Conservation (phyloP, 2,329 filamentous ascomycete species). For the Niveomyces coronatus region DNA sequence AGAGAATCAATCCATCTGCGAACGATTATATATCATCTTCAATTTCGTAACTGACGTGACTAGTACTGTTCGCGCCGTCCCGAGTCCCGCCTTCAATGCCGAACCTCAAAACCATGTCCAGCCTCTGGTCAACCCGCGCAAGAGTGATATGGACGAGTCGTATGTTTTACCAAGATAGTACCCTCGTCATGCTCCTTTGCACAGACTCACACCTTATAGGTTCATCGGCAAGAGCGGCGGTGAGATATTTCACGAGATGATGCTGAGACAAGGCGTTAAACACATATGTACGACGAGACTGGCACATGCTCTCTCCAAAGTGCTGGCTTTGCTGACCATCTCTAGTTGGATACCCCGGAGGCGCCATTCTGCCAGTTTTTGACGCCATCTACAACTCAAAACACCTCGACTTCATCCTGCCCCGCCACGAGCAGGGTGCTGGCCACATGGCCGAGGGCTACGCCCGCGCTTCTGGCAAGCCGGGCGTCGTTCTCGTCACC, state of each 20-base stretch:
- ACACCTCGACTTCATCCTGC: constrained; percentile 93
- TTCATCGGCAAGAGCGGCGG: constrained; percentile 92
- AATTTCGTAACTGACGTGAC: constrained; percentile 11
- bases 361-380: constrained; percentile 94
- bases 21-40: not conserved
- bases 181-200: too few relatives aligned
- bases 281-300: too few relatives aligned
- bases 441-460: constrained; percentile 99
- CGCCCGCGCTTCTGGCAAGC: constrained; percentile 84
- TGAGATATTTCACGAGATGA: constrained; percentile 99
- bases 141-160: constrained; percentile 68
- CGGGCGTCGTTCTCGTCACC: constrained; percentile 91
- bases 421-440: constrained; percentile 92
- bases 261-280: constrained; percentile 85
- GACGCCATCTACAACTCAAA: constrained; percentile 98
- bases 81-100: constrained; percentile 52
- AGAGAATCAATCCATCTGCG: too few relatives aligned
- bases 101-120: constrained; percentile 51
- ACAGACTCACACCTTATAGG: too few relatives aligned
- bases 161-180: constrained; percentile 51
- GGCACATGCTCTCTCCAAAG: too few relatives aligned
- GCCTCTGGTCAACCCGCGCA: constrained; percentile 51
- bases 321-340: too few relatives aligned
- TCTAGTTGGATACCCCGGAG: constrained; percentile 88
- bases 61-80: constrained; percentile 42